Evolutionary conservation across 2,329 filamentous ascomycete species (phyloP).

Genomic region (Trichoderma asperellum): DNA sequence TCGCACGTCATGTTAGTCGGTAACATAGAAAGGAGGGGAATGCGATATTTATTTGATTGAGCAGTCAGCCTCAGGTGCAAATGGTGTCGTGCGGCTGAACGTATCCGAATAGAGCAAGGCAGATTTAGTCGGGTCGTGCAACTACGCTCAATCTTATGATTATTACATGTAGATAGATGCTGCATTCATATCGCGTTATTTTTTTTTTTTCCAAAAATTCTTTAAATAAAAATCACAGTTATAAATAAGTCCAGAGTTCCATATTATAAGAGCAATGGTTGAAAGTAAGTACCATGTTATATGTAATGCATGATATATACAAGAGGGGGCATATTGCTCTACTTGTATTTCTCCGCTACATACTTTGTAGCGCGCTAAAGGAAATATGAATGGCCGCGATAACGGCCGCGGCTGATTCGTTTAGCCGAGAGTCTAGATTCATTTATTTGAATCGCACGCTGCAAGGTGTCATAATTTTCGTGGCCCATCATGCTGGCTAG

Average conservation of each 20-base stretch:
- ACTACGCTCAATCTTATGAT: background rate
- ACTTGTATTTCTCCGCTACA: background rate
- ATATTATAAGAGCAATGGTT: no score
- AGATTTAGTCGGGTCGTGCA: constrained; percentile 1
- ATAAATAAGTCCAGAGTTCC: background rate
- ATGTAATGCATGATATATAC: background rate
- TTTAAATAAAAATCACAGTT: no score
- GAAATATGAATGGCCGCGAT: background rate
- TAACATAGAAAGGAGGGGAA: background rate
- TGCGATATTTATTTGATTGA: constrained; percentile 15
- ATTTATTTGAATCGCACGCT: background rate
- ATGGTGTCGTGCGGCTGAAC: constrained; percentile 5
- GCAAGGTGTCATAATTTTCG: background rate
- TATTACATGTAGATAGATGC: background rate
- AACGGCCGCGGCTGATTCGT: background rate
- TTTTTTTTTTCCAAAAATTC: background rate
- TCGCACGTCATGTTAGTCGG: background rate
- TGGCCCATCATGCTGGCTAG: background rate
- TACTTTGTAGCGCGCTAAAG: background rate
- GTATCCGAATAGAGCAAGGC: constrained; percentile 5
- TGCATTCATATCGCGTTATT: background rate
- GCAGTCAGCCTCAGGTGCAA: constrained; percentile 3
- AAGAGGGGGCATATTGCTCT: background rate
- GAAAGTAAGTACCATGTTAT: no score
- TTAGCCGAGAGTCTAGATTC: background rate